Percentiles rank a stretch among this genome's conserved stretches.
Conservation (phyloP, 495 filamentous ascomycete genomes). For the Penicillium alfredii region DNA sequence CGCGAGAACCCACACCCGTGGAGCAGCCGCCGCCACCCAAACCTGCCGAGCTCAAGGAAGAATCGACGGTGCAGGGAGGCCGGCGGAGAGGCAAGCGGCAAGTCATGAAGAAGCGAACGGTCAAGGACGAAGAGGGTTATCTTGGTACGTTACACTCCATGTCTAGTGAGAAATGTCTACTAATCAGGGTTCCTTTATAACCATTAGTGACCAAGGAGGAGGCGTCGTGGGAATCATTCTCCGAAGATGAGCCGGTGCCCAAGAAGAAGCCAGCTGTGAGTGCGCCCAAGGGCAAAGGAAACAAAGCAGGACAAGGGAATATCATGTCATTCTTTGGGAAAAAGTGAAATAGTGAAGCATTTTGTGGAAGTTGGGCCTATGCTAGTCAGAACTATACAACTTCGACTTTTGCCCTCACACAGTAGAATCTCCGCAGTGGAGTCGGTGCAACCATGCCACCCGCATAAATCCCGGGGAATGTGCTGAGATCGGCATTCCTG, state of each 20-base stretch:
- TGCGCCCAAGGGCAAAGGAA: constrained; percentile 53
- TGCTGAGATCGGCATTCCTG: constrained; percentile 19
- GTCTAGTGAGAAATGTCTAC: constrained; percentile 11
- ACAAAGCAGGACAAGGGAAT: constrained; percentile 68
- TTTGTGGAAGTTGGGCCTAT: too few species aligned
- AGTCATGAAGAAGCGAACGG: constrained; percentile 82
- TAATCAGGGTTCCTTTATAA: too few species aligned
- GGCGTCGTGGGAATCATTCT: constrained; percentile 89
- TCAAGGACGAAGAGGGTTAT: constrained; percentile 91
- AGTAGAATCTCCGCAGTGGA: constrained; percentile 30
- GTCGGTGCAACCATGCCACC: constrained; percentile 15
- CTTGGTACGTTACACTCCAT: constrained; percentile 54
- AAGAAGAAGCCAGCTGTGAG: constrained; percentile 53
- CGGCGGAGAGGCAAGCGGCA: constrained; percentile 73
- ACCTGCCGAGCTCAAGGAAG: constrained; percentile 33
- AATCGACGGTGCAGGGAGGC: constrained; percentile 51
- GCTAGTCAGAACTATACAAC: constrained; percentile 7
- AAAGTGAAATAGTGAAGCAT: constrained; percentile 48
- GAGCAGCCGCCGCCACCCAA: constrained; percentile 40
- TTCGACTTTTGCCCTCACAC: too few species aligned
- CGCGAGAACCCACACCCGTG: constrained; percentile 44
- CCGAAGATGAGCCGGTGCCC: constrained; percentile 74
- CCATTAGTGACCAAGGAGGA: constrained; percentile 82
- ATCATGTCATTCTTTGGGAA: constrained; percentile 95
- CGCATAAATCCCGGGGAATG: too few species aligned